A percentile compares a stretch with the other conserved stretches of the same genome.
These are phyloP conservation scores for Geum urbanum DNA, from an alignment of 306 rosid genomes.

Conservation along the genomic window DNA sequence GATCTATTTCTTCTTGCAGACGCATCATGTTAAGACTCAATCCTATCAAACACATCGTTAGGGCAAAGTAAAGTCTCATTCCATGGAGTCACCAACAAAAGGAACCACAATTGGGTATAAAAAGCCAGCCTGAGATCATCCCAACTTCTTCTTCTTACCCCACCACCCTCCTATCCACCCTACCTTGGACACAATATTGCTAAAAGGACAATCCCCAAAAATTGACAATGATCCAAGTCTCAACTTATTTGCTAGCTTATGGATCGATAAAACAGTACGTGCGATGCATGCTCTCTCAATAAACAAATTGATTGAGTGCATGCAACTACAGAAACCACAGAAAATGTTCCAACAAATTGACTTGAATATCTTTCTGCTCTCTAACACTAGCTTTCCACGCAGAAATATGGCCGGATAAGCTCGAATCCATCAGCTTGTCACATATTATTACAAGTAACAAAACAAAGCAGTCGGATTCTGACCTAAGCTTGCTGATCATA, in stretches of 20 bases:
- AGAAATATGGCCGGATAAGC: slow-evolving; percentile 26
- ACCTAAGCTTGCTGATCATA: neutral
- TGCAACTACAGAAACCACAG: neutral
- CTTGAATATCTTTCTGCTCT: neutral
- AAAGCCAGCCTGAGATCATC: slow-evolving; percentile 20
- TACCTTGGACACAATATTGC: slow-evolving; percentile 24
- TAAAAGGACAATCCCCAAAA: slow-evolving; percentile 8
- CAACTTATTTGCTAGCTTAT: neutral
- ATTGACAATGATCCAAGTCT: slow-evolving; percentile 16
- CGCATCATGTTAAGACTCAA: no score
- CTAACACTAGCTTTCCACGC: slow-evolving; percentile 9
- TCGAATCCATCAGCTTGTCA: slow-evolving; percentile 2
- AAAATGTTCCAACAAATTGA: neutral
- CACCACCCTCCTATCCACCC: slow-evolving; percentile 31
- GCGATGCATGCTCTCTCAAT: neutral
- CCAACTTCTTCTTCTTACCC: slow-evolving; percentile 14
- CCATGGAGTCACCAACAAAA: slow-evolving; percentile 41
- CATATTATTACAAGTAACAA: neutral
- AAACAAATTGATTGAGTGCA: neutral
- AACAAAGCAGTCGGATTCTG: slow-evolving; percentile 3
- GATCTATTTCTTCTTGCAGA: no score
- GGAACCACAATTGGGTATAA: slow-evolving; percentile 16
- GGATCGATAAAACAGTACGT: slow-evolving; percentile 22
- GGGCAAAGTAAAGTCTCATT: neutral
- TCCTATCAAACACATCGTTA: no score